Conservation (phyloP, 2,329 filamentous ascomycete genomes). For the Arthroderma sp. region DNA sequence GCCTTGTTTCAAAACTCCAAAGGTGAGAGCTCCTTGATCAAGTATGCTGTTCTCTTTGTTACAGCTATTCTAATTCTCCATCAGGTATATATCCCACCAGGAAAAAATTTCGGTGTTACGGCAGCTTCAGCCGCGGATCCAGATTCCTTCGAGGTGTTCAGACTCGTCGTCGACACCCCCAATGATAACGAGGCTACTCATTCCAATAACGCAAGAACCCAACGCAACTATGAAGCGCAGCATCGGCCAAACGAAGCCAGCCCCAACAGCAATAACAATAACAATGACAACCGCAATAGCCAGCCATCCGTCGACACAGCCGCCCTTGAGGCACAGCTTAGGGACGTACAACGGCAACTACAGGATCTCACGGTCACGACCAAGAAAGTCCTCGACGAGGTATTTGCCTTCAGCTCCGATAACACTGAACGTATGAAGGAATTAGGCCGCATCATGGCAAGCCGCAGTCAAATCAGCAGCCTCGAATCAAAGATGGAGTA, state of each 20-base stretch:
- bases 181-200: slow-evolving; percentile 21
- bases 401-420: slow-evolving; percentile 40
- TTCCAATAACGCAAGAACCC: not conserved
- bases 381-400: slow-evolving; percentile 39
- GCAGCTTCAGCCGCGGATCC: slow-evolving; percentile 82
- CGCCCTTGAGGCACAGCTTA: slow-evolving; percentile 46
- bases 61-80: not conserved
- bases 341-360: slow-evolving; percentile 72
- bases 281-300: slow-evolving; percentile 14
- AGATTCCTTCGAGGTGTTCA: slow-evolving; percentile 89
- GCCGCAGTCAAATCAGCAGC: slow-evolving; percentile 24
- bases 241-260: slow-evolving; percentile 21
- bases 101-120: slow-evolving; percentile 76
- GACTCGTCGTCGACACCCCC: slow-evolving; percentile 58
- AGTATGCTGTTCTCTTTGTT: not conserved
- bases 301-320: not conserved
- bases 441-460: slow-evolving; percentile 27
- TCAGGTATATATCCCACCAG: slow-evolving; percentile 59
- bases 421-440: slow-evolving; percentile 42
- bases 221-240: slow-evolving; percentile 12
- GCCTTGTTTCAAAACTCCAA: slow-evolving; percentile 70
- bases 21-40: slow-evolving; percentile 23
- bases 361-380: slow-evolving; percentile 50
- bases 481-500: slow-evolving; percentile 38
- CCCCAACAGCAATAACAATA: slow-evolving; percentile 18